Evolutionary conservation across 2,329 filamentous ascomycete genomes (phyloP).

Genomic region (Metarhizium brunneum): DNA sequence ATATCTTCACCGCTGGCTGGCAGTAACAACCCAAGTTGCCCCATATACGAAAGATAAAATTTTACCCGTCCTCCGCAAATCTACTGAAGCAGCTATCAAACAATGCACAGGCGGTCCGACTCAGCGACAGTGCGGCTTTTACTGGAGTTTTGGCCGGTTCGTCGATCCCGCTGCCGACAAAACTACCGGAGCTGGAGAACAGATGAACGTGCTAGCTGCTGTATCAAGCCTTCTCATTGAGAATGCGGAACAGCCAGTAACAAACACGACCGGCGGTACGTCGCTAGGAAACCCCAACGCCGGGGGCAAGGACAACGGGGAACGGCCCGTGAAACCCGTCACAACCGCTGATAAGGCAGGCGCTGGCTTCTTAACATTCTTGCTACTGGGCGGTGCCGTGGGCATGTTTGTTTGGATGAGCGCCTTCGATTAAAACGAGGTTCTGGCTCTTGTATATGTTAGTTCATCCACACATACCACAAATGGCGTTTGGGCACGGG

Average conservation of each 20-base stretch:
- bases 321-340: constrained; percentile 19
- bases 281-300: constrained; percentile 32
- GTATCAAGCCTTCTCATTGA: constrained; percentile 40
- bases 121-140: constrained; percentile 53
- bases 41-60: constrained; percentile 48
- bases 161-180: constrained; percentile 39
- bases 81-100: constrained; percentile 48
- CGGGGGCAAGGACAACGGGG: constrained; percentile 24
- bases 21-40: constrained; percentile 50
- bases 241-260: constrained; percentile 30
- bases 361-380: constrained; percentile 37
- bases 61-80: constrained; percentile 46
- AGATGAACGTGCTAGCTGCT: constrained; percentile 47
- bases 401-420: constrained; percentile 44
- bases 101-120: constrained; percentile 52
- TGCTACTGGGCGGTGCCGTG: constrained; percentile 30
- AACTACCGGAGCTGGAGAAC: constrained; percentile 47
- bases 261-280: constrained; percentile 40
- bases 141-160: constrained; percentile 43
- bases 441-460: background rate
- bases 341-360: constrained; percentile 37
- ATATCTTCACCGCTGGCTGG: constrained; percentile 57
- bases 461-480: background rate
- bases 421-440: constrained; percentile 14
- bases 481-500: background rate